Evolutionary conservation across 2,329 filamentous ascomycete genomes (phyloP).

Genomic region (Mycosphaerelloides madeirae): DNA sequence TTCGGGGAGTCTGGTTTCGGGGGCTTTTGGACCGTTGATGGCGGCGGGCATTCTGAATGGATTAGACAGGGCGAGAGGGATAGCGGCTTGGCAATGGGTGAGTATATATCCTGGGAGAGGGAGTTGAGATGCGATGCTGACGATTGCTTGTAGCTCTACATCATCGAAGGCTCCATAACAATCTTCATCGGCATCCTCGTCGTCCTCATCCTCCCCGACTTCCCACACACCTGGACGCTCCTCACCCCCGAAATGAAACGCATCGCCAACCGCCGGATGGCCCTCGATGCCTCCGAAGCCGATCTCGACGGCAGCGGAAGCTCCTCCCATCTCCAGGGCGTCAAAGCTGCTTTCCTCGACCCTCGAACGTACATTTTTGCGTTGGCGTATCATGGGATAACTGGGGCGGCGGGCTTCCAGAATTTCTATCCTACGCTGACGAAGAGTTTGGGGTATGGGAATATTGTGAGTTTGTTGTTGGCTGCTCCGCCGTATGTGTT

Average conservation of each 20-base stretch:
- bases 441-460: conserved; percentile 40
- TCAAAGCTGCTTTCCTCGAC: conserved; percentile 50
- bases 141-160: conserved; percentile 36
- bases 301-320: conserved; percentile 47
- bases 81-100: conserved; percentile 52
- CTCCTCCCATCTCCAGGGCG: conserved; percentile 46
- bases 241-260: conserved; percentile 42
- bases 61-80: conserved; percentile 55
- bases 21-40: conserved; percentile 64
- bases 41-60: conserved; percentile 60
- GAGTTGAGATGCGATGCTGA: conserved; percentile 1
- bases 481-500: conserved; percentile 53
- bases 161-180: conserved; percentile 33
- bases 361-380: conserved; percentile 48
- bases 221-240: conserved; percentile 43
- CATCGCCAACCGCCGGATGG: conserved; percentile 46
- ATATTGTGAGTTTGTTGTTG: conserved; percentile 47
- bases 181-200: conserved; percentile 22
- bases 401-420: conserved; percentile 49
- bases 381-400: conserved; percentile 46
- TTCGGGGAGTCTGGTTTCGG: conserved; percentile 63
- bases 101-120: background rate
- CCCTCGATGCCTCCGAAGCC: conserved; percentile 48
- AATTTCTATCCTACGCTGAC: conserved; percentile 55
- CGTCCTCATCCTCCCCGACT: conserved; percentile 46